Base-by-base conservation (phyloP, 495 filamentous ascomycete species). In the Xylaria telfairii region DNA sequence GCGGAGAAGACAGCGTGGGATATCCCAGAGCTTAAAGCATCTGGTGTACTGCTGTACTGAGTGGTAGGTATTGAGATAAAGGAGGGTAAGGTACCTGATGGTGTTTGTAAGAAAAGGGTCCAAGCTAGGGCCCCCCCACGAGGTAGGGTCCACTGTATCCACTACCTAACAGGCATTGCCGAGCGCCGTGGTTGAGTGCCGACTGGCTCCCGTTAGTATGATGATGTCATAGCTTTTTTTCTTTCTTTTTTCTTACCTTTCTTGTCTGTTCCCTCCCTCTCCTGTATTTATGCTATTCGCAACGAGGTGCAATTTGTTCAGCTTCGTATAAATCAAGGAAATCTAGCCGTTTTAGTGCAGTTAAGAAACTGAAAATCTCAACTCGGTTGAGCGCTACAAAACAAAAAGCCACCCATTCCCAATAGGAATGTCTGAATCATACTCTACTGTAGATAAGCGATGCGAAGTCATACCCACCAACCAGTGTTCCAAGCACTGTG, bases 151-250 rank as follows among this genome's bases (percentile, higher is more conserved):
- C 61, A 34, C 61, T 19, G 30, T 37, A 30, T 26, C 63, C 63
- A 53, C 63, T 17, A 34, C 15, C 28, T 17, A 34, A 24, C 28
- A 24, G 41, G 61, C 42, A 64, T 32, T 15, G 28, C 24, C n/a
- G 15, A 47, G 42, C 42, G 61, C 30, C 41, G 1, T n/a, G 3
- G 1, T 37, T 49, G 44, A 65, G 19, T 53, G 63, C 63, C 63
- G 46, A 39, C 63, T 46, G 4, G 63, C 39, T 19, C 54, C 54
- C 17, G 32, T n/a, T n/a, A n/a, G 7, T n/a, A 19, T 5, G 12
- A 54, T 66, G 64, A 66, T 54, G 64, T 54, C 64, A 66, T 42
- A 30, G 21, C 44, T 26, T 37, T 28, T 41, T 24, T 26, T 51
- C 44, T 65, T 47, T 32, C 15, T 0, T 15, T 12, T 44, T 62